Evolutionary conservation across 805 yeast genomes (phyloP).

Genomic region (Yamadazyma nakazawae): DNA sequence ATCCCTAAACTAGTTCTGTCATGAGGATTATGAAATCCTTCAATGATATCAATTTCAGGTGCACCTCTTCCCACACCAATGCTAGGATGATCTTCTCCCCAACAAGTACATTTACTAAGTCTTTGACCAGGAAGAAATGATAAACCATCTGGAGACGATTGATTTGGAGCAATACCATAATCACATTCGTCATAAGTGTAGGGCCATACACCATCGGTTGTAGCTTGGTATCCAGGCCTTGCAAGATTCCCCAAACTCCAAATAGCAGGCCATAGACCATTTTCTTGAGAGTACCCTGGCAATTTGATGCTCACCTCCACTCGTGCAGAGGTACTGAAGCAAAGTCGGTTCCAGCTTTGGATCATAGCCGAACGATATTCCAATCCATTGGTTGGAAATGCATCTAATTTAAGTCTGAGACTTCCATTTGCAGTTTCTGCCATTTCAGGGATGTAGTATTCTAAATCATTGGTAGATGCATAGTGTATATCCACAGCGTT

Average conservation of each 20-base stretch:
- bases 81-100: conserved; percentile 37
- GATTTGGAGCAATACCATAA: conserved; percentile 36
- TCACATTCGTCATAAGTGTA: conserved; percentile 37
- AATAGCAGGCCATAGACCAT: conserved; percentile 39
- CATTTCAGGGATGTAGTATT: conserved; percentile 39
- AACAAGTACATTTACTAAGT: conserved; percentile 31
- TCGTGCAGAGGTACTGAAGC: conserved; percentile 29
- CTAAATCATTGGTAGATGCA: conserved; percentile 37
- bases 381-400: conserved; percentile 27
- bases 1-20: conserved; percentile 19
- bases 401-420: conserved; percentile 29
- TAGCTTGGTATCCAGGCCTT: conserved; percentile 34
- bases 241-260: conserved; percentile 40
- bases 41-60: conserved; percentile 26
- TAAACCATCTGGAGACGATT: conserved; percentile 38
- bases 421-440: conserved; percentile 34
- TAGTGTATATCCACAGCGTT: conserved; percentile 35
- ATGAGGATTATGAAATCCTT: conserved; percentile 18
- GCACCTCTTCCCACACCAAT: conserved; percentile 38
- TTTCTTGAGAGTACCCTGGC: conserved; percentile 29
- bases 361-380: conserved; percentile 35
- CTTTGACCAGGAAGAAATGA: conserved; percentile 38
- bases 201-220: conserved; percentile 40
- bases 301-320: conserved; percentile 27
- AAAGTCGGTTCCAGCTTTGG: conserved; percentile 34